Evolutionary conservation across 257 asterid species (phyloP).

Genomic region (Apocynum venetum): DNA sequence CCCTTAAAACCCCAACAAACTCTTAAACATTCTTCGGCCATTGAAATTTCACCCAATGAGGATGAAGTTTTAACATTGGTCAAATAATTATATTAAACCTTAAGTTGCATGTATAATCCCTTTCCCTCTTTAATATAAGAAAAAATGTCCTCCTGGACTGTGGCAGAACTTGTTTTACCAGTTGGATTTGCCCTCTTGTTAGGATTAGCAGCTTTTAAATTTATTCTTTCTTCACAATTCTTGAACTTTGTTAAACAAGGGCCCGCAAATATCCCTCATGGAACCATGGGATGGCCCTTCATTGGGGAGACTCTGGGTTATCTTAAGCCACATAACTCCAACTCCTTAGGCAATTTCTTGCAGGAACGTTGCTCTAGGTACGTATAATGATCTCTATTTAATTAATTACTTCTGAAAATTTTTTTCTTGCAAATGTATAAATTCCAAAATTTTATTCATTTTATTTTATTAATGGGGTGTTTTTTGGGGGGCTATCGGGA

Average conservation of each 20-base stretch:
- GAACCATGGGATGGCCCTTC: constrained; percentile 58
- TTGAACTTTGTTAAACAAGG: background rate
- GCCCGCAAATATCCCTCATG: constrained; percentile 34
- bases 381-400: too few species aligned
- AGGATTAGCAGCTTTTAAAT: constrained; percentile 12
- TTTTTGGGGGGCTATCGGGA: too few species aligned
- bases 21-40: too few species aligned
- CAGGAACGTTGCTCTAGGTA: constrained; percentile 48
- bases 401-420: too few species aligned
- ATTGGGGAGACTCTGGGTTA: constrained; percentile 66
- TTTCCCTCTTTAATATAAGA: background rate
- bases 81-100: too few species aligned
- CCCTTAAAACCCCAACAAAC: too few species aligned
- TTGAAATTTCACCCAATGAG: too few species aligned
- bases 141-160: background rate
- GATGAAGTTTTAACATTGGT: too few species aligned
- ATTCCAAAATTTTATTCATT: background rate
- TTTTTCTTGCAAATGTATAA: too few species aligned
- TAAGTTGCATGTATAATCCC: background rate
- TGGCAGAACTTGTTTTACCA: background rate
- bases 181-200: constrained; percentile 10
- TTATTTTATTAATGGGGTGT: background rate
- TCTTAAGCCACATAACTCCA: constrained; percentile 59
- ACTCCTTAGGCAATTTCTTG: constrained; percentile 48
- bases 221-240: background rate